Percentiles rank a stretch among this genome's conserved stretches.
phyloP scores from a whole-genome alignment of 1,139 yeast species.

The Yamadazyma sp. region DNA sequence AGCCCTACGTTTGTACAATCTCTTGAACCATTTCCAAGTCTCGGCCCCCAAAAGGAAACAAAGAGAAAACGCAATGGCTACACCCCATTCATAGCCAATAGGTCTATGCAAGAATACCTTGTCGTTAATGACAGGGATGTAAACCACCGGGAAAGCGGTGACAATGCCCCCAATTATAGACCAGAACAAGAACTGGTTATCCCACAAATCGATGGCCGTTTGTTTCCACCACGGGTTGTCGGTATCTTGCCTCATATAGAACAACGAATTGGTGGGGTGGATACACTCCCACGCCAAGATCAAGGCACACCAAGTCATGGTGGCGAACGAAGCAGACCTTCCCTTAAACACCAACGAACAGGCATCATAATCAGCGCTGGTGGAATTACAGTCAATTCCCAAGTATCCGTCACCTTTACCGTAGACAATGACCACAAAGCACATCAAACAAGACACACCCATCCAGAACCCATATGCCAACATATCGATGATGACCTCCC shows the following conservation, averaged over 20 bases:
- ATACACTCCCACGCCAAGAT: slow-evolving; percentile 89
- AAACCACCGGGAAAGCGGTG: slow-evolving; percentile 78
- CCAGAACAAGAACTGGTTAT: slow-evolving; percentile 80
- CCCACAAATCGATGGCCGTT: slow-evolving; percentile 64
- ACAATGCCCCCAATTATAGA: slow-evolving; percentile 71
- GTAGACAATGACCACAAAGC: slow-evolving; percentile 66
- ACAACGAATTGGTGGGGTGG: slow-evolving; percentile 72
- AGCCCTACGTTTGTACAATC: slow-evolving; percentile 48
- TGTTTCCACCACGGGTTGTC: slow-evolving; percentile 60
- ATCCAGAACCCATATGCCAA: slow-evolving; percentile 70
- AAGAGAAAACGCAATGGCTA: slow-evolving; percentile 64
- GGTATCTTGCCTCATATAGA: slow-evolving; percentile 71
- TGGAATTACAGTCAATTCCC: slow-evolving; percentile 62
- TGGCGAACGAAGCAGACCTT: slow-evolving; percentile 78
- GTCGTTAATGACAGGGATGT: slow-evolving; percentile 82
- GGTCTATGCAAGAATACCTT: slow-evolving; percentile 75
- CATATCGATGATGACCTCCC: slow-evolving; percentile 75
- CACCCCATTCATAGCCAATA: slow-evolving; percentile 83
- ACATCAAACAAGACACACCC: slow-evolving; percentile 70
- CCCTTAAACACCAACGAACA: slow-evolving; percentile 76
- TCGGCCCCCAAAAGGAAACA: slow-evolving; percentile 65
- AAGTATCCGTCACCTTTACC: slow-evolving; percentile 67
- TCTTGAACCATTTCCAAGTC: slow-evolving; percentile 64
- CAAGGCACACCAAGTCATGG: slow-evolving; percentile 89
- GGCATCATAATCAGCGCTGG: slow-evolving; percentile 14